These are phyloP conservation scores for Anacardium occidentale DNA, from an alignment of 345 rosid species.

Conservation along the genomic window DNA sequence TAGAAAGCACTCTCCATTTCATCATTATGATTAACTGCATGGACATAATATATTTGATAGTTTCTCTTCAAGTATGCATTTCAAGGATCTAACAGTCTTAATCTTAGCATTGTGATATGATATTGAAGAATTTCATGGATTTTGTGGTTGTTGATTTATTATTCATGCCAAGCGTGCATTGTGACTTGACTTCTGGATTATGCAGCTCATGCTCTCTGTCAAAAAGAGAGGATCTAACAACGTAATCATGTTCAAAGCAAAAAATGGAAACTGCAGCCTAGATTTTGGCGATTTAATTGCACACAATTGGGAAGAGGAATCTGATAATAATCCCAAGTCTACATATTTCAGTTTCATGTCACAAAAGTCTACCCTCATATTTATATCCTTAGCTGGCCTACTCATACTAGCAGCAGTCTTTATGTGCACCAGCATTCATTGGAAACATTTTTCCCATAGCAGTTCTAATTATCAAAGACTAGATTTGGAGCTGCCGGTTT, in stretches of 20 bases:
- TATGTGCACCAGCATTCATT: slow-evolving; percentile 38
- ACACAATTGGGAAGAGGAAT: slow-evolving; percentile 33
- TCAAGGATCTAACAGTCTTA: neutral
- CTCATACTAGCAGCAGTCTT: slow-evolving; percentile 46
- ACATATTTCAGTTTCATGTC: slow-evolving; percentile 32
- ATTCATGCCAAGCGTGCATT: neutral
- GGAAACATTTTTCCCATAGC: slow-evolving; percentile 27
- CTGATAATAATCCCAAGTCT: slow-evolving; percentile 27
- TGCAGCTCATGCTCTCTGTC: slow-evolving; percentile 63
- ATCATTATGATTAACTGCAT: too few species aligned
- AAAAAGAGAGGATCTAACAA: slow-evolving; percentile 31
- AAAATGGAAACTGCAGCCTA: slow-evolving; percentile 58
- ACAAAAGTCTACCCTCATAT: slow-evolving; percentile 28
- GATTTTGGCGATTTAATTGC: slow-evolving; percentile 52
- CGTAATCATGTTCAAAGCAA: slow-evolving; percentile 42
- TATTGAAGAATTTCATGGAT: neutral
- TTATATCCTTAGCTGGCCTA: slow-evolving; percentile 37
- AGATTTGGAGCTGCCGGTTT: slow-evolving; percentile 58
- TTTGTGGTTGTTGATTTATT: neutral
- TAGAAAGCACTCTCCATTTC: too few species aligned
- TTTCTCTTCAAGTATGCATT: neutral
- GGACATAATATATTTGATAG: neutral
- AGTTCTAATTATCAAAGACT: slow-evolving; percentile 57
- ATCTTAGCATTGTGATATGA: neutral
- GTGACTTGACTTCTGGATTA: slow-evolving; percentile 12